Evolutionary conservation across 2,329 filamentous ascomycete species (phyloP).

Genomic region (Alternaria sp.): DNA sequence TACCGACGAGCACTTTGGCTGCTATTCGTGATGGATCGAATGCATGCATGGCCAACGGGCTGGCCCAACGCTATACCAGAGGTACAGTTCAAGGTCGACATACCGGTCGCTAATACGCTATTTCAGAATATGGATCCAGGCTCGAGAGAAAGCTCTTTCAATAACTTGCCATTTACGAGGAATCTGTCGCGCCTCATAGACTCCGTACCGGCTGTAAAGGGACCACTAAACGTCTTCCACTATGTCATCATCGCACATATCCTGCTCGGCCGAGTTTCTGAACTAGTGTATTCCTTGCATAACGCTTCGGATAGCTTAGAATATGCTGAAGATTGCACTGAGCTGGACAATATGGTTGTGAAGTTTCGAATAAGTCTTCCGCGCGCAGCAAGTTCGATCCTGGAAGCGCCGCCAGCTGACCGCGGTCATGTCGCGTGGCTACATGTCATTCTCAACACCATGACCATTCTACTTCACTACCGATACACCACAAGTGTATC

Average conservation of each 20-base stretch:
- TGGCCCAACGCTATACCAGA: conserved; percentile 44
- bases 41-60: conserved; percentile 34
- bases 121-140: conserved; percentile 35
- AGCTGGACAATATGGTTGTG: conserved; percentile 36
- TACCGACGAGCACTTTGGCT: conserved; percentile 42
- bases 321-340: conserved; percentile 35
- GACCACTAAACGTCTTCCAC: conserved; percentile 33
- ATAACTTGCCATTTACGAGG: conserved; percentile 32
- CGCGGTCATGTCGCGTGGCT: conserved; percentile 41
- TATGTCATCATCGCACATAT: conserved; percentile 39
- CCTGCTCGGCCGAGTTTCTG: conserved; percentile 39
- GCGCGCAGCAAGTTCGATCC: conserved; percentile 31
- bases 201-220: conserved; percentile 14
- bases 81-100: conserved; percentile 43
- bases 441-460: conserved; percentile 34
- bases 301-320: conserved; percentile 31
- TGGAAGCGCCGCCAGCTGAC: conserved; percentile 30
- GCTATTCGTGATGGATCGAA: conserved; percentile 44
- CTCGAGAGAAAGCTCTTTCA: neutral
- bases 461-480: conserved; percentile 39
- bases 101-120: conserved; percentile 34
- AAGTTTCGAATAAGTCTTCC: conserved; percentile 43
- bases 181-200: conserved; percentile 35
- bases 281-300: conserved; percentile 43
- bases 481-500: conserved; percentile 12